Conservation (phyloP, 169 alveolate species). For the Plasmodium cynomolgi region DNA sequence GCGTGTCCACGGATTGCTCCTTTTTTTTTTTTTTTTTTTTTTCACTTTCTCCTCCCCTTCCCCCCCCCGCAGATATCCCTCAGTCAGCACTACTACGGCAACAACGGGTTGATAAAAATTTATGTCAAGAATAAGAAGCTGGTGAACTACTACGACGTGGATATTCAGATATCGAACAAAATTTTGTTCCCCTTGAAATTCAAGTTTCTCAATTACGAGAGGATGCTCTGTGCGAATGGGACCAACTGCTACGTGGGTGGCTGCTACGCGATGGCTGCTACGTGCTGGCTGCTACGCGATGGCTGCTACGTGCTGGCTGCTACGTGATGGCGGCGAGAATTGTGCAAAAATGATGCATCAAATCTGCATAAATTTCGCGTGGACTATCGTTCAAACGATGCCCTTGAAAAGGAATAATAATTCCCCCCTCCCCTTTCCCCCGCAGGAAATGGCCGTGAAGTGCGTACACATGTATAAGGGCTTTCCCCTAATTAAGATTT, state of each 20-base stretch:
- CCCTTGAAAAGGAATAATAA: neutral
- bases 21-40: neutral
- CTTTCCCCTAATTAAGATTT: conserved; percentile 56
- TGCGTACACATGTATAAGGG: conserved; percentile 49
- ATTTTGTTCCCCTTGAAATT: conserved; percentile 45
- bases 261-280: neutral
- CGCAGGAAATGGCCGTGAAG: conserved; percentile 67
- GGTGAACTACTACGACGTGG: conserved; percentile 46
- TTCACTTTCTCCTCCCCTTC: neutral
- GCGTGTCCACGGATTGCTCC: neutral
- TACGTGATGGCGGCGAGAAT: neutral
- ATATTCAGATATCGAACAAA: conserved; percentile 48
- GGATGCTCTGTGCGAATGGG: conserved; percentile 6
- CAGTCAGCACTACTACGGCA: conserved; percentile 32
- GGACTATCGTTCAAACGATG: neutral
- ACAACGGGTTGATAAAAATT: conserved; percentile 24
- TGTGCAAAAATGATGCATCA: neutral
- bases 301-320: neutral
- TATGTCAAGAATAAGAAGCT: conserved; percentile 27
- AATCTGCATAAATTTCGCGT: neutral
- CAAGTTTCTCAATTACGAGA: conserved; percentile 28
- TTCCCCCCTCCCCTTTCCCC: neutral
- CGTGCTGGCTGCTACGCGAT: neutral
- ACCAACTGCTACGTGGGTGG: conserved; percentile 43
- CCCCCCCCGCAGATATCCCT: conserved; percentile 1